Percentiles rank a stretch among this genome's conserved stretches.
Conservation (phyloP, 2,329 filamentous ascomycete genomes). For the Colletotrichum sp. region DNA sequence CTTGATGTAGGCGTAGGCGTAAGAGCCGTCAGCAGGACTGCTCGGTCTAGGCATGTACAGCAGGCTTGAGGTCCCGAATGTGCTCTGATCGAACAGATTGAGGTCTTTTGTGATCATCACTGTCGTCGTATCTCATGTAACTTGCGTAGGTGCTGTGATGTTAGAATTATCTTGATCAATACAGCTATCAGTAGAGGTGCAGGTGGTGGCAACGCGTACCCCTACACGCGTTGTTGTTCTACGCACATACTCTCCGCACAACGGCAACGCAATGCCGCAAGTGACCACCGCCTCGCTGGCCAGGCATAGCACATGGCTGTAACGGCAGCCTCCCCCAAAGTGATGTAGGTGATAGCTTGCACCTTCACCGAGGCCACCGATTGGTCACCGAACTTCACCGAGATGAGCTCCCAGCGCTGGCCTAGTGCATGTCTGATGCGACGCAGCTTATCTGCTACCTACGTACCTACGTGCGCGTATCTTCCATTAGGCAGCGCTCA, state of each 20-base stretch:
- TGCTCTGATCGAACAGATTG: not conserved
- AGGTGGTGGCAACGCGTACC: not conserved
- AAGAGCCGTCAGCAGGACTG: too few species aligned
- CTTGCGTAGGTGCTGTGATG: not conserved
- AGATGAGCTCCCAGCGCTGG: not conserved
- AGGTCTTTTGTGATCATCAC: not conserved
- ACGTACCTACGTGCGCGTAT: not conserved
- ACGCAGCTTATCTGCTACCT: not conserved
- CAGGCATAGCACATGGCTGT: not conserved
- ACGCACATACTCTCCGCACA: not conserved
- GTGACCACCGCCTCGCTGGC: not conserved
- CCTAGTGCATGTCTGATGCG: not conserved
- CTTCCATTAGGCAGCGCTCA: not conserved
- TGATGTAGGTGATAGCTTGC: not conserved
- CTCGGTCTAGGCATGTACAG: not conserved
- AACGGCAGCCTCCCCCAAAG: not conserved
- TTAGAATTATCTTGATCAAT: not conserved
- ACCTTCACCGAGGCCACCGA: not conserved
- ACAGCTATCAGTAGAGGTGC: not conserved
- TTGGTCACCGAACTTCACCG: not conserved
- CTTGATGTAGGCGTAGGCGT: not conserved
- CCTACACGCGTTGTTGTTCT: not conserved
- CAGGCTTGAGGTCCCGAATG: not conserved
- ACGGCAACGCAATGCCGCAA: not conserved
- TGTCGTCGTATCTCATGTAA: not conserved